Conservation (phyloP, 768 basidiomycete species). For the Leccinum rimulosum region DNA sequence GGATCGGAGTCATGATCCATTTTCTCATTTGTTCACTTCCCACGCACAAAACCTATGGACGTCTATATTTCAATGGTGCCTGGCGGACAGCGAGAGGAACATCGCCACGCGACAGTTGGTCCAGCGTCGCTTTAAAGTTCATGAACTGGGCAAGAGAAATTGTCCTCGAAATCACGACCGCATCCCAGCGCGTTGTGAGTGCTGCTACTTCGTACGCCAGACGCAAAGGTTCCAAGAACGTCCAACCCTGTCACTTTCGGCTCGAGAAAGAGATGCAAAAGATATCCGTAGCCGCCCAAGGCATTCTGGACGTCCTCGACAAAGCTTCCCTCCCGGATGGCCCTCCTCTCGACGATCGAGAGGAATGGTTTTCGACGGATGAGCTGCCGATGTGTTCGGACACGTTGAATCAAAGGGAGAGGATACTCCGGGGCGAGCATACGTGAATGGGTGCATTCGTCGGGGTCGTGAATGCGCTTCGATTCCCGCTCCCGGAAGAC, state of each 20-base stretch:
- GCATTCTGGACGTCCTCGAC: slow-evolving; percentile 1
- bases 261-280: slow-evolving; percentile 14
- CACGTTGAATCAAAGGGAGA: slow-evolving; percentile 6
- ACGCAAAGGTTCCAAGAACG: not conserved
- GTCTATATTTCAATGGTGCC: no score
- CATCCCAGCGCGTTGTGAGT: not conserved
- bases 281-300: slow-evolving; percentile 1
- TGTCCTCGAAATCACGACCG: not conserved
- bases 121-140: not conserved
- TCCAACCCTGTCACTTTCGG: slow-evolving; percentile 11
- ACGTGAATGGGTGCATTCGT: not conserved
- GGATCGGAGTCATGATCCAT: no score
- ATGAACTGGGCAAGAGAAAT: slow-evolving; percentile 1
- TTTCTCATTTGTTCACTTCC: no score
- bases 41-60: no score
- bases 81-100: not conserved
- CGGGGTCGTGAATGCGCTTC: not conserved
- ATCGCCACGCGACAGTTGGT: not conserved
- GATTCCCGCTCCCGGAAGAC: not conserved
- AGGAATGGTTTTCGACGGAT: slow-evolving; percentile 11
- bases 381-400: slow-evolving; percentile 3
- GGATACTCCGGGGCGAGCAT: slow-evolving; percentile 4
- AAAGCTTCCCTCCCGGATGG: not conserved
- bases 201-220: slow-evolving; percentile 4
- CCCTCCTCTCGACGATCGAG: slow-evolving; percentile 7